Base-by-base conservation (phyloP, 495 filamentous ascomycete genomes). In the Podospora pseudocomata region DNA sequence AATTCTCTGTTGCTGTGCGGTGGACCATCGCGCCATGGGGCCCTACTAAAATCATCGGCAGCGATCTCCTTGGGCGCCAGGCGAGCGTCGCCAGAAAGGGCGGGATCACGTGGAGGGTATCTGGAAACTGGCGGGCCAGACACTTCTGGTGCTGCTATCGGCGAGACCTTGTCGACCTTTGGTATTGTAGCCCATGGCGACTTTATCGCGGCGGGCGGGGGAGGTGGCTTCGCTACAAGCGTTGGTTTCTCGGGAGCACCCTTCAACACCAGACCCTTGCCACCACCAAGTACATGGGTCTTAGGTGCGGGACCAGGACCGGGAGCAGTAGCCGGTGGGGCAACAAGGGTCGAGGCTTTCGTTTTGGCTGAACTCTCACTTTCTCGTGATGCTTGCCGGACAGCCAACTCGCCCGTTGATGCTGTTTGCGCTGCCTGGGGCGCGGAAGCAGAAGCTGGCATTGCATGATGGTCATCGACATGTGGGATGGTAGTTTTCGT, bases 101-200 rank as follows among this genome's bases (percentile, higher is more conserved):
- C 44, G 4, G 30, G 39, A n/a, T 81, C 79, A 58, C 73, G 74
- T 20, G 71, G 75, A 7, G 76, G 74, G 64, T 71, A 72, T 63
- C 73, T 79, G 5, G 79, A 68, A 62, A 59, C 66, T 2, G 67
- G 61, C 60, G 77, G 74, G 59, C 64, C 64, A 27, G 64, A 39
- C 5, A 74, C 73, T 23, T 73, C 49, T 3, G 86, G 83, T n/a
- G 85, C 76, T 39, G 83, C 81, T 44, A 91, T 82, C 2, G 92
- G 92, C 16, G 94, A 88, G 0, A 88, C 85, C 75, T 90, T 93
- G 18, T 96, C 91, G 54, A 97, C 86, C 13, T 92, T 92, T 7
- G 94, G 94, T 55, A 97, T 79, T 9, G 89, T 70, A 57, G 94
- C 94, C 94, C 94, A 97, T 0, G 94, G 94, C 6, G 94, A 97